Base-by-base conservation (phyloP, 140 eudicot species). In the Stevia rebaudiana region DNA sequence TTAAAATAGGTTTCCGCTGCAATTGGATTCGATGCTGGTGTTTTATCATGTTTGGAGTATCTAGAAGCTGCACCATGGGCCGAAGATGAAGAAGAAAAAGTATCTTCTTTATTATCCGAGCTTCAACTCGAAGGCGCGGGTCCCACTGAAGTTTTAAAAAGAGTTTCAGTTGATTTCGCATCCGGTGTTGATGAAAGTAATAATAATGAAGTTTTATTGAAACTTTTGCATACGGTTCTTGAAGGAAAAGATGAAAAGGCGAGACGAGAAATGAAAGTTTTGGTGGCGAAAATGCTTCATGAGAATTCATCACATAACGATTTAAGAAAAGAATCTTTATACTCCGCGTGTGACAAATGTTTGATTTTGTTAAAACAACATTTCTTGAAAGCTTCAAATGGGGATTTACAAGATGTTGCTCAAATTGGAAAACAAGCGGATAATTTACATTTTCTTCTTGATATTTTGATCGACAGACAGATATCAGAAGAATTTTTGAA, bases 41-140 rank as follows among this genome's bases (percentile, higher is more conserved):
- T 87, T 11, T 76, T 84, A 48, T 87, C 95, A 3, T 91, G 96
- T 73, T 85, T 91, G 82, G 98, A 87, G 82, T 91, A 84, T 74
- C 70, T 91, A 63, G 96, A 91, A 79, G 98, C 96, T n/a, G 98
- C 96, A 42, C 98, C 98, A 54, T 91, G 96, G 98, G 84, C 95
- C 0, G 96, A 91, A 72, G 95, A 83, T 25, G 98, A 91, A 50
- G 96, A 91, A 80, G 89, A 87, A 74, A 87, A 85, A 46, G 95
- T 91, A 58, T 80, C 92, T 50, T 82, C 98, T 39, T 75, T 87
- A 31, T 65, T 91, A 61, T 80, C 95, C 4, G 89, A 87, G 82
- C 88, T 91, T 46, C 84, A 74, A 5, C 87, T 91, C 2, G 89
- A 91, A 81, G 91, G 87, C 11, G 78, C 79, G 11, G 89, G 92